Conservation (phyloP, 2,329 filamentous ascomycete genomes). For the Hymenoscyphus infarciens region DNA sequence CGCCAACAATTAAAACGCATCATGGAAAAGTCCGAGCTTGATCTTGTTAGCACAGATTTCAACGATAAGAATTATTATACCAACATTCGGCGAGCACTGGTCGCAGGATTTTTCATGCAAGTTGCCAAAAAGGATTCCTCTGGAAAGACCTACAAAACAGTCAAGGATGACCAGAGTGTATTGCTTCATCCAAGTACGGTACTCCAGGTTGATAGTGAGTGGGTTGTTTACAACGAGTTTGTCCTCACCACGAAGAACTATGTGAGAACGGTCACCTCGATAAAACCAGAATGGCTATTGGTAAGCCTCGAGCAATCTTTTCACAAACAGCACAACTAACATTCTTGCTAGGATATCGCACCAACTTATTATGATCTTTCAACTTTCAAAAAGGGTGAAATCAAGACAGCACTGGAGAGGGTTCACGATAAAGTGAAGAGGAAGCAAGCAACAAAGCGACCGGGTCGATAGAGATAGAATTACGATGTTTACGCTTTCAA, state of each 20-base stretch:
- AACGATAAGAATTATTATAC: slow-evolving; percentile 97
- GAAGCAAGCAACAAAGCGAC: slow-evolving; percentile 39
- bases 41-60: slow-evolving; percentile 84
- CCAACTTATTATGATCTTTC: slow-evolving; percentile 87
- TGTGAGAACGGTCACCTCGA: slow-evolving; percentile 86
- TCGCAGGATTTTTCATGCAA: slow-evolving; percentile 99
- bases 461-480: slow-evolving; percentile 15
- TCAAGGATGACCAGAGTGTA: slow-evolving; percentile 95
- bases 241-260: slow-evolving; percentile 98
- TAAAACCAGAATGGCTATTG: slow-evolving; percentile 91
- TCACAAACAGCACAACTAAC: slow-evolving; percentile 14
- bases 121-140: slow-evolving; percentile 88
- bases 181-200: slow-evolving; percentile 92
- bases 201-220: slow-evolving; percentile 82
- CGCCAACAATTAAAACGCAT: slow-evolving; percentile 88
- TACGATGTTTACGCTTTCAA: neutral
- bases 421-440: slow-evolving; percentile 58
- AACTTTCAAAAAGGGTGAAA: slow-evolving; percentile 79
- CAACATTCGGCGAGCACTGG: slow-evolving; percentile 89
- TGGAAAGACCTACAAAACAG: slow-evolving; percentile 88
- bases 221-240: slow-evolving; percentile 98
- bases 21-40: slow-evolving; percentile 88
- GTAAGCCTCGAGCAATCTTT: slow-evolving; percentile 48
- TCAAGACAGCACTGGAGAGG: slow-evolving; percentile 63
- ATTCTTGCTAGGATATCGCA: slow-evolving; percentile 75